Percentiles rank a stretch among this genome's conserved stretches.
Conservation (phyloP, 1,284 basidiomycete species). For the Ceratobasidium sp. region DNA sequence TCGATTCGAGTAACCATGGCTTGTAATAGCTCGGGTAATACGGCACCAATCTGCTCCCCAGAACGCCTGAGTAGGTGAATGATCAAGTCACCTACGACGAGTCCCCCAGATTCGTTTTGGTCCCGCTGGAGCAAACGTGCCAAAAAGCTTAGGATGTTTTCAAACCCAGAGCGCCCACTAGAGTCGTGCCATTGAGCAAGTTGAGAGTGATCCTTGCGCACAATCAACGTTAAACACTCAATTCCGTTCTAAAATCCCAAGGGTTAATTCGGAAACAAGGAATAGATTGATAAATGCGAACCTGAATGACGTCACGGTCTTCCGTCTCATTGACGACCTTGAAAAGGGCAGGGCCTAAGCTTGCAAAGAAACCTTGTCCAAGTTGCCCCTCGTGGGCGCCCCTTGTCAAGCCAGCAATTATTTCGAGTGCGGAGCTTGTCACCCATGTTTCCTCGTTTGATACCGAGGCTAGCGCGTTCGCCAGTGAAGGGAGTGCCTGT, state of each 20-base stretch:
- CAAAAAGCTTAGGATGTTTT: slow-evolving; percentile 73
- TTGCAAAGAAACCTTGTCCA: slow-evolving; percentile 76
- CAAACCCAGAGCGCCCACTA: slow-evolving; percentile 74
- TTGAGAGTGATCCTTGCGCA: slow-evolving; percentile 86
- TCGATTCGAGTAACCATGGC: slow-evolving; percentile 83
- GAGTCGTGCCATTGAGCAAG: slow-evolving; percentile 75
- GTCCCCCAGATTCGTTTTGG: slow-evolving; percentile 85
- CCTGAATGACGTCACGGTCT: slow-evolving; percentile 85
- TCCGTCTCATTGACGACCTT: slow-evolving; percentile 69
- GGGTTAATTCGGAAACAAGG: background rate
- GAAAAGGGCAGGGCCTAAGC: slow-evolving; percentile 78
- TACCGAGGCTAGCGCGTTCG: slow-evolving; percentile 48
- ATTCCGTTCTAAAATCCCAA: slow-evolving; percentile 71
- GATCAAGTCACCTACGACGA: slow-evolving; percentile 92
- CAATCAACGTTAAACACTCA: slow-evolving; percentile 78
- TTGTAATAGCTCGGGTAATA: slow-evolving; percentile 83
- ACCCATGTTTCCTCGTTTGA: slow-evolving; percentile 67
- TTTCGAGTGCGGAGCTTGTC: slow-evolving; percentile 79
- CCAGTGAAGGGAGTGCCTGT: slow-evolving; percentile 72
- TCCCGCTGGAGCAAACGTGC: slow-evolving; percentile 70
- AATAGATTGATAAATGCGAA: slow-evolving; percentile 48
- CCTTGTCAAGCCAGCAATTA: slow-evolving; percentile 71
- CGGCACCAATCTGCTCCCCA: slow-evolving; percentile 76
- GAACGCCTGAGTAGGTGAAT: slow-evolving; percentile 87
- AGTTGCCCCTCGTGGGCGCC: slow-evolving; percentile 68